Percentiles rank a stretch among this genome's conserved stretches.
phyloP scores from a whole-genome alignment of 2,329 filamentous ascomycete genomes.

The Calonectria hawksworthii region DNA sequence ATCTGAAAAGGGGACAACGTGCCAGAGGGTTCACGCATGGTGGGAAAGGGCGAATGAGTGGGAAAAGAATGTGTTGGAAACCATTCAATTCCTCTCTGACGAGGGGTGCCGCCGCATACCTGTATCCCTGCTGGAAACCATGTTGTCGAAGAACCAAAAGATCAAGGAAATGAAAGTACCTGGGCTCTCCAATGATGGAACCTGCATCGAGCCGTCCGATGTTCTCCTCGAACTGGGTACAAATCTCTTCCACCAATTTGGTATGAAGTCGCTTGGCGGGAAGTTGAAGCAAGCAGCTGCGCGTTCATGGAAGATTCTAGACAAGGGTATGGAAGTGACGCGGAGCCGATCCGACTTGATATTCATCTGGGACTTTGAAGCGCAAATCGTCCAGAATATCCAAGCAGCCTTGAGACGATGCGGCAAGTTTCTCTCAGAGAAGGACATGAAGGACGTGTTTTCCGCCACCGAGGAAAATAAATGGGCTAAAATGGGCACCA shows the following conservation, averaged over 20 bases:
- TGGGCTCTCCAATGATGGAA: background rate
- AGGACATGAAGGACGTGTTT: background rate
- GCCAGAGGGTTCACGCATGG: background rate
- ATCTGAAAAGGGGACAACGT: background rate
- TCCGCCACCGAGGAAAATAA: background rate
- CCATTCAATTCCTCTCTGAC: background rate
- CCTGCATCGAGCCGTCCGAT: background rate
- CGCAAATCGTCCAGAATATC: background rate
- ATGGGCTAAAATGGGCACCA: background rate
- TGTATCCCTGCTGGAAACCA: background rate
- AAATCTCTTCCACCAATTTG: background rate
- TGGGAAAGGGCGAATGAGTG: background rate
- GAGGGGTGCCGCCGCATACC: background rate
- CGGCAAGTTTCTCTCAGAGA: background rate
- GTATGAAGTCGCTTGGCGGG: background rate
- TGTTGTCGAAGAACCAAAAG: background rate
- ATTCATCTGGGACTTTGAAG: background rate
- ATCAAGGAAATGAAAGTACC: background rate
- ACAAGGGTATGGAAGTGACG: background rate
- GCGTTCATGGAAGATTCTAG: background rate
- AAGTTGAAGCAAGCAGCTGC: background rate
- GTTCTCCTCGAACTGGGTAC: background rate
- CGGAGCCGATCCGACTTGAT: background rate
- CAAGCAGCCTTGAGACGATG: background rate
- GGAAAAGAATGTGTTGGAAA: background rate